Percentiles rank a stretch among this genome's conserved stretches.
Conservation (phyloP, 768 basidiomycete genomes). For the Phanerochaete carnosa region DNA sequence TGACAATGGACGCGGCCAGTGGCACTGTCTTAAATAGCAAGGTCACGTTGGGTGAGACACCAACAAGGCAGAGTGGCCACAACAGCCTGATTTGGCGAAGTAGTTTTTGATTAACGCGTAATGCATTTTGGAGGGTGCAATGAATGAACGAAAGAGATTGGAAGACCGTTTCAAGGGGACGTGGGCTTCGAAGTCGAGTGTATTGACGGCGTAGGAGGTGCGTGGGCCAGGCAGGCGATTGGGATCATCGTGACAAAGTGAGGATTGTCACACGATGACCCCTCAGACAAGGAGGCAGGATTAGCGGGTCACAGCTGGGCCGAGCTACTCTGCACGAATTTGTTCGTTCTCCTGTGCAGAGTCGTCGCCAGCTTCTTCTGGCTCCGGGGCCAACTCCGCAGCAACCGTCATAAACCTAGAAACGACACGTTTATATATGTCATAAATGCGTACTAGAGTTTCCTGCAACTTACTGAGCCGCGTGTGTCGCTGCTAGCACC, state of each 20-base stretch:
- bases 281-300: too few species aligned
- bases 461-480: slow-evolving; percentile 62
- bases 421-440: background rate
- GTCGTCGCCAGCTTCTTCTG: background rate
- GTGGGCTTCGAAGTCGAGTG: background rate
- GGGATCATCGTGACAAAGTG: too few species aligned
- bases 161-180: too few species aligned
- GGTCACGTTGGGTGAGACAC: background rate
- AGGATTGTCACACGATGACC: too few species aligned
- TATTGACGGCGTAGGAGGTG: background rate
- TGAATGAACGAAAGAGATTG: background rate
- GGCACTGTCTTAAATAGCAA: background rate
- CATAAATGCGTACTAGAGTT: too few species aligned
- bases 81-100: background rate
- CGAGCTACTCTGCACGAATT: too few species aligned
- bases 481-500: slow-evolving; percentile 73
- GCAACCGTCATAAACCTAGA: slow-evolving; percentile 51
- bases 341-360: background rate
- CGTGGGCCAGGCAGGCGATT: background rate
- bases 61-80: background rate
- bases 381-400: slow-evolving; percentile 37
- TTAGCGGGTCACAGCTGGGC: too few species aligned
- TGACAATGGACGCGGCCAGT: background rate
- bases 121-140: background rate
- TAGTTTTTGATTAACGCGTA: background rate